Evolutionary conservation across 352 stramenopile genomes (phyloP), one percentile per base, ranked within the genome.

Genomic region (Globisporangium echinulatum): DNA sequence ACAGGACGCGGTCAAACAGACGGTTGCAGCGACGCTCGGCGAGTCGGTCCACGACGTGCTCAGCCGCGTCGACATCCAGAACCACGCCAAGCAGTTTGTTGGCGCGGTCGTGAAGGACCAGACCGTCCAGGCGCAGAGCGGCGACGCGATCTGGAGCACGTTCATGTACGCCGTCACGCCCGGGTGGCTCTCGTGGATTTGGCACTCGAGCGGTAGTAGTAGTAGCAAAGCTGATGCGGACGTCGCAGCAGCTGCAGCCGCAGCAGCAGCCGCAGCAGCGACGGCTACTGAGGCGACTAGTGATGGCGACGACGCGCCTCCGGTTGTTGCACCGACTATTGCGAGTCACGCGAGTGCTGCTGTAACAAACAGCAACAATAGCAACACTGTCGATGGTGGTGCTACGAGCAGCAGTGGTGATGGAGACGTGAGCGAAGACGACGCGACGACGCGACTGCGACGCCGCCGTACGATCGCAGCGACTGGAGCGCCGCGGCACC

Each of bases 31-130:
- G 11, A 83, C 82, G 9, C 66, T 94, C 0, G 69, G 68, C n/a
- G 72, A 84, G 11, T 81, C 82, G 7, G 78, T 92, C 48, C 84
- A 94, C 66, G 71, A 90, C 14, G 75, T 92, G 25, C 70, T 94
- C 40, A 91, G 81, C 54, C 80, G 78, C 14, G n/a, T 56, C 15
- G 84, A 94, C 51, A 72, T 92, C 58, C 79, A 92, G 58, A 76
- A 86, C 55, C 84, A 94, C 64, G 82, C 84, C 62, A 94, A 94
- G 56, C 78, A 88, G 58, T 94, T 94, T 58, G 77, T 94, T 8
- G 77, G 80, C 44, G 70, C 68, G 3, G 81, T 94, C n/a, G 77
- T 94, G n/a, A 72, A 71, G 25, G 84, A 94, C 63, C 79, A 90
- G 51, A 94, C 82, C 0, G 82, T 94, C 37, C 82, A 92, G 54